These are phyloP conservation scores for Stachybotrys elegans DNA, from an alignment of 2,329 filamentous ascomycete genomes.

Conservation along the genomic window DNA sequence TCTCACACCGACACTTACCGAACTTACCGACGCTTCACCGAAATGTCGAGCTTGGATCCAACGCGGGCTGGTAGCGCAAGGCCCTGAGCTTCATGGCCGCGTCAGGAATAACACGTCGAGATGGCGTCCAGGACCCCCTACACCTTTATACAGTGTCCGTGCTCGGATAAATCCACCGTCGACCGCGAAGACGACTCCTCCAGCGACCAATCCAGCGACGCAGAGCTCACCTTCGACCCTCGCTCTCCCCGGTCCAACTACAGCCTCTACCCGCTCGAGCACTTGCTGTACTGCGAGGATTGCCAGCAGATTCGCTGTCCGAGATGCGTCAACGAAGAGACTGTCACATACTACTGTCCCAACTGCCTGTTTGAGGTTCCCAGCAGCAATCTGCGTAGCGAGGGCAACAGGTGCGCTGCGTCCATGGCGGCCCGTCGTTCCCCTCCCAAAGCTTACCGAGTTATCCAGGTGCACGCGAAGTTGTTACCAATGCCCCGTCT, in stretches of 20 bases:
- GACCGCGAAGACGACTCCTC: conserved; percentile 26
- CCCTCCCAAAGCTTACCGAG: conserved; percentile 12
- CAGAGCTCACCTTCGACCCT: conserved; percentile 81
- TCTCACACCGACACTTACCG: too few relatives aligned
- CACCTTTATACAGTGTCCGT: conserved; percentile 64
- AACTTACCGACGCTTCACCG: too few relatives aligned
- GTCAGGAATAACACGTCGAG: conserved; percentile 10
- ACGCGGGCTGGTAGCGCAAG: too few relatives aligned
- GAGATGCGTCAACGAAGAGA: conserved; percentile 87
- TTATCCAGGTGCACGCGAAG: conserved; percentile 74
- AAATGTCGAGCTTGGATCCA: too few relatives aligned
- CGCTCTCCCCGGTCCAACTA: conserved; percentile 80
- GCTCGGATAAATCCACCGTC: conserved; percentile 41
- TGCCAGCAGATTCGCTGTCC: conserved; percentile 95
- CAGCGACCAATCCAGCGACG: conserved; percentile 46
- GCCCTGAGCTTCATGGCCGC: conserved; percentile 11
- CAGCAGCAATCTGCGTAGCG: conserved; percentile 84
- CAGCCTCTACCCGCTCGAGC: conserved; percentile 87
- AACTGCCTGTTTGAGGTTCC: conserved; percentile 95
- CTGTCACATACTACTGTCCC: conserved; percentile 92
- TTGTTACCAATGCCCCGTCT: conserved; percentile 92
- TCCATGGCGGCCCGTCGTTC: not conserved
- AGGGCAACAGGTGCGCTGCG: conserved; percentile 81
- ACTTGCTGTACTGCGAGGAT: conserved; percentile 94
- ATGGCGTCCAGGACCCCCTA: conserved; percentile 55